Base-by-base conservation (phyloP, 1,284 basidiomycete species). In the Singerocomus rubriflavus region DNA sequence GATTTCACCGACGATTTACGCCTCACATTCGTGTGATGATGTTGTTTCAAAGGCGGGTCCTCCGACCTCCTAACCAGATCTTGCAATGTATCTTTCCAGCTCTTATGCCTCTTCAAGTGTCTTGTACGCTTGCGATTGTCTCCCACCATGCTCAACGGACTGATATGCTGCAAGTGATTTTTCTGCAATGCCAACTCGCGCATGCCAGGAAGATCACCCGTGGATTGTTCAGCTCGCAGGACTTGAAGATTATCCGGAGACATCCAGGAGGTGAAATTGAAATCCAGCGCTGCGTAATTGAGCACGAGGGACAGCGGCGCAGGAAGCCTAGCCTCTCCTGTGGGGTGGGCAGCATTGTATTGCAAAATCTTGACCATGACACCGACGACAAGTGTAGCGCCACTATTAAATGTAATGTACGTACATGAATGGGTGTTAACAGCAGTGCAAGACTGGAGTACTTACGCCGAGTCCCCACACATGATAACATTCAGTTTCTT, bases 231-330 rank as follows among this genome's bases (percentile, higher is more conserved):
- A 2, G 81, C 77, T 52, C 88, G 81, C 11, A 98, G 75, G 11
- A 96, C 88, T 5, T 82, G 82, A 43, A 98, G 75, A 67, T 97
- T 87, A 17, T 81, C 80, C 1, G 88, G 86, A 0, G 93, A 85
- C 94, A 98, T 98, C 96, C 96, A 99, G 25, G 93, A 93, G 0
- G 90, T 91, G 67, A 95, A 98, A 67, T 97, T 96, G 74, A 99
- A 98, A 68, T 98, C 96, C 45, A 98, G 80, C 16, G 76, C 90
- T 52, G 88, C 77, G 65, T 91, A 91, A 60, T 78, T 87, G 48
- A 97, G 81, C 25, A 97, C 84, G 45, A 98, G 75, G 1, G 91
- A 89, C 40, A 88, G 73, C 1, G 96, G 96, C 25, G 73, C 73
- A 11, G 76, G 76, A 31, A 84, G 64, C 40, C 37, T 56, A 9